phyloP scores from a whole-genome alignment of 345 rosid species.

The Eucalyptus viminalis region DNA sequence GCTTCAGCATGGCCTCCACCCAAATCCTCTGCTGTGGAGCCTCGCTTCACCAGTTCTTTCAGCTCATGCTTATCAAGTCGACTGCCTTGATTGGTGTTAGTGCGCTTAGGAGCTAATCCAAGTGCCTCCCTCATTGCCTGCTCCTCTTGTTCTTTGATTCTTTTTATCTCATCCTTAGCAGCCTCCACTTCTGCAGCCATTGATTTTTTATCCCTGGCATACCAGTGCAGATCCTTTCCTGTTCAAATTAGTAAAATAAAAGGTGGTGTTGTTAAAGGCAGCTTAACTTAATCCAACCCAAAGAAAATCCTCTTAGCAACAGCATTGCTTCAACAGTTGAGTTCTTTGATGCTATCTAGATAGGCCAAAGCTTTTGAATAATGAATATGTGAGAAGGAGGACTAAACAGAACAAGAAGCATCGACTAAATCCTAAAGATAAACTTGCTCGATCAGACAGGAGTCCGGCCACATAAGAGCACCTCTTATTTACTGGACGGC shows the following conservation, averaged over 20 bases:
- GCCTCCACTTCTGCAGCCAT: conserved; percentile 39
- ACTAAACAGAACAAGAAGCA: neutral
- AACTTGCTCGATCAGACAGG: neutral
- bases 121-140: conserved; percentile 99
- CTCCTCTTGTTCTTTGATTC: conserved; percentile 93
- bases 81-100: conserved; percentile 63
- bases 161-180: conserved; percentile 72
- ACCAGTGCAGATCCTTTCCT: conserved; percentile 98
- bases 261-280: neutral
- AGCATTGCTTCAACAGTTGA: neutral
- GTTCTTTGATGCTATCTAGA: neutral
- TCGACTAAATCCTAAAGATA: neutral
- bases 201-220: conserved; percentile 55
- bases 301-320: neutral
- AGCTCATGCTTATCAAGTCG: conserved; percentile 92
- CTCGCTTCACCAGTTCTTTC: conserved; percentile 84
- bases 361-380: neutral
- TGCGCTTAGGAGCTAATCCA: conserved; percentile 85
- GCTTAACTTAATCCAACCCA: neutral
- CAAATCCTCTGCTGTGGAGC: conserved; percentile 90
- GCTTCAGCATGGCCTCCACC: conserved; percentile 95
- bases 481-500: neutral
- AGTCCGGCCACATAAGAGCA: neutral
- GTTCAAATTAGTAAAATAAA: neutral
- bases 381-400: neutral